Base-by-base conservation (phyloP, 2,329 filamentous ascomycete species). In the Pseudopithomyces chartarum region DNA sequence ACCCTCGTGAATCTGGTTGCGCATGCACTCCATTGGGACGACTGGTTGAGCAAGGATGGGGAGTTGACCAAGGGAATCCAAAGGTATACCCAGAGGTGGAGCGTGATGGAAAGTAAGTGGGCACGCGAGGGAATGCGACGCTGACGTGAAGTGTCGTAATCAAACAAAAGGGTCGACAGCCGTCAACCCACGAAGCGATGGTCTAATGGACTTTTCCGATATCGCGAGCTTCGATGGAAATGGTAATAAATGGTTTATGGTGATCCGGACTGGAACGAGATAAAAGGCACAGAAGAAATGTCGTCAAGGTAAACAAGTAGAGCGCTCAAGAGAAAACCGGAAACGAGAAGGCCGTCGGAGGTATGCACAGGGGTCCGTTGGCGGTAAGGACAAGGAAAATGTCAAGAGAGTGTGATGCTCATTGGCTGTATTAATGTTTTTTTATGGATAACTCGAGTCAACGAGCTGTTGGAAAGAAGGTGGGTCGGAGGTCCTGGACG, bases 1-100 rank as follows among this genome's bases (percentile, higher is more conserved):
- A 77, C 90, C 91, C 78, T 87, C 83, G 73, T 87, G 82, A 80
- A 97, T 95, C 73, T 87, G 85, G 79, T 92, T 87, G 80, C 88
- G 87, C 83, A 96, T 86, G 83, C 92, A 96, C 81, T 92, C 91
- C 92, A 96, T 90, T 67, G 61, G 65, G 61, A 56, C 64, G 44
- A 58, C 52, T 62, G 49, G 53, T 52, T 40, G 60, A 52, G 50
- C 29, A 54, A 61, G 34, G 53, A 63, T 40, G 59, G 63, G 56
- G 36, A 65, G 64, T 50, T 58, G 56, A 66, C 66, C 67, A 62
- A 65, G 61, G 62, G 67, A 58, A 63, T 61, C 63, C 65, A 71
- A 70, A 73, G 66, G 64, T 70, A 55, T 67, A 66, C 68, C 68
- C 69, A 65, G 55, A 64, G 68, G 68, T 67, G 63, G 56, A 64